phyloP scores from a whole-genome alignment of 2,329 filamentous ascomycete species.

The Chaetomium olivaceum region DNA sequence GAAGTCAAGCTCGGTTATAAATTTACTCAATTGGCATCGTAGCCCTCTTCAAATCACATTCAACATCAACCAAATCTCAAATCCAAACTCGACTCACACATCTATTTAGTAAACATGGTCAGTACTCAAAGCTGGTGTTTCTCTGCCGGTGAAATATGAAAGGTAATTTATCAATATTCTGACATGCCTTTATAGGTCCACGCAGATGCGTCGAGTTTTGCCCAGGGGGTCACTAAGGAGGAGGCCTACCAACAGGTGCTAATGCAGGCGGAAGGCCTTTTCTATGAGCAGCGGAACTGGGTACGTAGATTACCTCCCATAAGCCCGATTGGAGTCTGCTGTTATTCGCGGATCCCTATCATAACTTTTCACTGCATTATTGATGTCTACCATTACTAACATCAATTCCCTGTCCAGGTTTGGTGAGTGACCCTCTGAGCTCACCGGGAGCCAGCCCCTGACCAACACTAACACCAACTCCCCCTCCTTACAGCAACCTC shows the following conservation, averaged over 20 bases:
- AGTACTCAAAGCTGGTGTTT: neutral
- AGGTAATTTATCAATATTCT: too few species aligned
- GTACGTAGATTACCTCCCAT: conserved; percentile 46
- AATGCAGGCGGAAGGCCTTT: conserved; percentile 67
- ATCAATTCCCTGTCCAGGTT: neutral
- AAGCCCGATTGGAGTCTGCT: neutral
- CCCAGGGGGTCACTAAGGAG: conserved; percentile 63
- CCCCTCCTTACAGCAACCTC: conserved; percentile 54
- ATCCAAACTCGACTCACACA: neutral
- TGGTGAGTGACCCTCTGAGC: conserved; percentile 8
- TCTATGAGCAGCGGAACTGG: conserved; percentile 77
- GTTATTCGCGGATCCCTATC: neutral
- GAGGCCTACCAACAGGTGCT: conserved; percentile 75
- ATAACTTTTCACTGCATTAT: neutral
- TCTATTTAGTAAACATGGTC: neutral
- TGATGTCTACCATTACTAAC: neutral
- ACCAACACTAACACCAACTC: neutral
- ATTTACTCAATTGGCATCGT: neutral
- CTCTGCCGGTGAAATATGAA: too few species aligned
- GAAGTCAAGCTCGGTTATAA: neutral
- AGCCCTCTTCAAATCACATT: too few species aligned
- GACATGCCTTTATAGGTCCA: conserved; percentile 58
- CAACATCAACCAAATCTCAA: neutral
- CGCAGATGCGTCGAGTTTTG: conserved; percentile 76
- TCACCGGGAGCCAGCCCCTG: neutral